These are phyloP conservation scores for Letharia columbiana DNA, from an alignment of 495 filamentous ascomycete species.

Conservation along the genomic window DNA sequence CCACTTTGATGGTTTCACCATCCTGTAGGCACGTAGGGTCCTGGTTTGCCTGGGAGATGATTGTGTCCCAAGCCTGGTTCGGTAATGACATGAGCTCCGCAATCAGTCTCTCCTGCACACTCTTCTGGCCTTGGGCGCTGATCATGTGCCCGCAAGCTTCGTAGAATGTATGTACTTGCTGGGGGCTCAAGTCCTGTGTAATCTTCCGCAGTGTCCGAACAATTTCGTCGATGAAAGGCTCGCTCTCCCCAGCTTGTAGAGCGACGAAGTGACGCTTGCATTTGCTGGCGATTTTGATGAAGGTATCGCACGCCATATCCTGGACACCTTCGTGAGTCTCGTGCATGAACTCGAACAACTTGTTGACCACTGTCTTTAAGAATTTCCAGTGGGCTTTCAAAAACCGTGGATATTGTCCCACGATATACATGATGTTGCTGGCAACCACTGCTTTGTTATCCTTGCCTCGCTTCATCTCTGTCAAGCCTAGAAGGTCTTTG, in stretches of 20 bases:
- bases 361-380: constrained; percentile 98
- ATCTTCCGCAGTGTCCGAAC: constrained; percentile 91
- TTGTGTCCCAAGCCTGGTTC: constrained; percentile 89
- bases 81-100: constrained; percentile 87
- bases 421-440: constrained; percentile 99
- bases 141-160: constrained; percentile 99
- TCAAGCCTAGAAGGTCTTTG: constrained; percentile 95
- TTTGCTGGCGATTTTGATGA: constrained; percentile 99
- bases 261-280: constrained; percentile 97
- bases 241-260: constrained; percentile 83
- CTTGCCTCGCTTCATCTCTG: constrained; percentile 97
- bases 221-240: constrained; percentile 98
- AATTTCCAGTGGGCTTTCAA: constrained; percentile 99
- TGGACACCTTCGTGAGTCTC: constrained; percentile 99
- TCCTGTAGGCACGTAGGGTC: constrained; percentile 80
- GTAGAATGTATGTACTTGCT: constrained; percentile 98
- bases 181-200: constrained; percentile 85
- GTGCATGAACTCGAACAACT: constrained; percentile 99
- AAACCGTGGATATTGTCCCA: constrained; percentile 96
- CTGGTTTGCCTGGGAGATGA: constrained; percentile 75
- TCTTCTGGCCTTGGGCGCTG: constrained; percentile 87
- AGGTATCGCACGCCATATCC: constrained; percentile 99
- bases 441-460: constrained; percentile 99
- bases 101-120: constrained; percentile 82
- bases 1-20: constrained; percentile 88